A percentile compares a stretch with the other conserved stretches of the same genome.
These are phyloP conservation scores for Limnomonas spitsbergensis DNA, from an alignment of 139 green algal genomes.

Conservation along the genomic window DNA sequence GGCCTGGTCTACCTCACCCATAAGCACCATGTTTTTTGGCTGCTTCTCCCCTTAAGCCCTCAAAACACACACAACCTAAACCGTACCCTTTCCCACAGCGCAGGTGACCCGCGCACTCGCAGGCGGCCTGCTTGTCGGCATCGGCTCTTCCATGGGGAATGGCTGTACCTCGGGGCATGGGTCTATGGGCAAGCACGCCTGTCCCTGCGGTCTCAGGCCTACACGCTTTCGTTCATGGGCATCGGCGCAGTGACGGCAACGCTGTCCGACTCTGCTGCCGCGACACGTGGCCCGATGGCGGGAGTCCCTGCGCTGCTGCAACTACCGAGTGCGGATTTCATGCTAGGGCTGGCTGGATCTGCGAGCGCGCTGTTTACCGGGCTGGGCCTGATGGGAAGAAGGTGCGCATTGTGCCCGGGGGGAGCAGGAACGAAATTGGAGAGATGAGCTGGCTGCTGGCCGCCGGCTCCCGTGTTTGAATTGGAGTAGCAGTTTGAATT, in stretches of 20 bases:
- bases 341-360: neutral
- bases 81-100: too few species aligned
- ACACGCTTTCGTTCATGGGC: slow-evolving; percentile 62
- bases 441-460: too few species aligned
- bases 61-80: too few species aligned
- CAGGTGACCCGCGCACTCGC: slow-evolving; percentile 16
- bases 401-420: too few species aligned
- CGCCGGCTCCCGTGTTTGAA: too few species aligned
- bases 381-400: too few species aligned
- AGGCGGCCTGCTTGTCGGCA: slow-evolving; percentile 63
- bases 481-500: too few species aligned
- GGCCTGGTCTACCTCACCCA: too few species aligned
- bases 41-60: too few species aligned
- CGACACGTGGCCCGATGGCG: neutral
- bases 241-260: slow-evolving; percentile 30
- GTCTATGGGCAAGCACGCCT: neutral
- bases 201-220: slow-evolving; percentile 41
- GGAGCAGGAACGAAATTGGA: too few species aligned
- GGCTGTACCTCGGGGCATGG: slow-evolving; percentile 6
- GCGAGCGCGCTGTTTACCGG: too few species aligned
- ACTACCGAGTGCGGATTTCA: neutral
- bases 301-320: neutral
- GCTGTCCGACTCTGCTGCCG: neutral
- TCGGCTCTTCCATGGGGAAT: slow-evolving; percentile 47
- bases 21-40: too few species aligned